Evolutionary conservation across 768 basidiomycete genomes (phyloP).

Genomic region (Phaffia australis): DNA sequence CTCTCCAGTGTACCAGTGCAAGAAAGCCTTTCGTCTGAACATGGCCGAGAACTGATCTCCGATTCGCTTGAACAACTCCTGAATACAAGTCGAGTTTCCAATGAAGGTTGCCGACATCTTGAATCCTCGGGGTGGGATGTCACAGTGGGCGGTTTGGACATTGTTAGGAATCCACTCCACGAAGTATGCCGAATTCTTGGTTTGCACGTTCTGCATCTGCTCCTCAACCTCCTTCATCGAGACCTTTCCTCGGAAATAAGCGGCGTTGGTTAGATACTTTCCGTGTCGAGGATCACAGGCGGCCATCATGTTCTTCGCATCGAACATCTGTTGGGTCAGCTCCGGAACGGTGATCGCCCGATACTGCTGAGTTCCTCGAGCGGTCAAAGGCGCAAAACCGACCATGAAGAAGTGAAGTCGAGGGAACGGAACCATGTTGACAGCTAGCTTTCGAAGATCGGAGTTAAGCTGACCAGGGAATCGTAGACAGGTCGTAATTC

Average conservation of each 20-base stretch:
- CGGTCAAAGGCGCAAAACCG: slow-evolving; percentile 52
- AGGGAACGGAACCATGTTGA: slow-evolving; percentile 58
- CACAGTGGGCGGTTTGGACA: slow-evolving; percentile 83
- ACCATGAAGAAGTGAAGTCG: slow-evolving; percentile 99
- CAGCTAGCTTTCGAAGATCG: slow-evolving; percentile 71
- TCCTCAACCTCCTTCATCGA: slow-evolving; percentile 99
- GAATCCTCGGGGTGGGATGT: slow-evolving; percentile 86
- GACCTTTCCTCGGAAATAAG: slow-evolving; percentile 97
- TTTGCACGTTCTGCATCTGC: slow-evolving; percentile 86
- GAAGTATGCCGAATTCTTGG: slow-evolving; percentile 95
- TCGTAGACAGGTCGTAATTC: slow-evolving; percentile 47
- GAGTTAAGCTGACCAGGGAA: slow-evolving; percentile 99
- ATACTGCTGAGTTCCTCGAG: slow-evolving; percentile 58
- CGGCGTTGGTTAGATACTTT: slow-evolving; percentile 91
- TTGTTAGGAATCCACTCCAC: slow-evolving; percentile 99
- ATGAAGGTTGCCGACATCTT: slow-evolving; percentile 98
- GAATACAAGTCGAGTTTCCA: slow-evolving; percentile 93
- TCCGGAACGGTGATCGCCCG: slow-evolving; percentile 95
- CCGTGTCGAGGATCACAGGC: slow-evolving; percentile 73
- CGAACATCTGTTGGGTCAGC: slow-evolving; percentile 98
- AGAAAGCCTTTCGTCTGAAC: slow-evolving; percentile 90
- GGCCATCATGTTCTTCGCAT: slow-evolving; percentile 99
- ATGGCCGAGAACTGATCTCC: slow-evolving; percentile 97
- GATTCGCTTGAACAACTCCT: slow-evolving; percentile 98
- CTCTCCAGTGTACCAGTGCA: slow-evolving; percentile 84